A percentile compares a stretch with the other conserved stretches of the same genome.
Evolutionary conservation across 2,329 filamentous ascomycete genomes (phyloP).

Genomic region (Colletotrichum melonis): DNA sequence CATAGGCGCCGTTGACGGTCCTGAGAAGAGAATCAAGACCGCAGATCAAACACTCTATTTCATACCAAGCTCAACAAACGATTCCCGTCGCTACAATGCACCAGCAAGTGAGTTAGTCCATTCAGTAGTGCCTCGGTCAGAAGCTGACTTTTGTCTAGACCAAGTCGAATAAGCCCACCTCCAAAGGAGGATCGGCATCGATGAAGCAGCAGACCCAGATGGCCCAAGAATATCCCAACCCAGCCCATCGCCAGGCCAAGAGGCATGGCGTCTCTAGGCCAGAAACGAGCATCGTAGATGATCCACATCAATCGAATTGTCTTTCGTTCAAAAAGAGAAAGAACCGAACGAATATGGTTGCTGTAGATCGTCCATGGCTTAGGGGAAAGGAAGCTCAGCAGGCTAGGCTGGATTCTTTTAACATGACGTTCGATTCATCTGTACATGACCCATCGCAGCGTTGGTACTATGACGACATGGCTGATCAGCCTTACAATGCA

Average conservation of each 20-base stretch:
- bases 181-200: neutral
- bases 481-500: neutral
- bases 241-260: too few species aligned
- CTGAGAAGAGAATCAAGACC: neutral
- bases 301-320: neutral
- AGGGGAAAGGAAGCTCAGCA: neutral
- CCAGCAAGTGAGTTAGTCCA: neutral
- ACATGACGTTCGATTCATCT: neutral
- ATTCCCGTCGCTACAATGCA: neutral
- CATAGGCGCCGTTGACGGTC: neutral
- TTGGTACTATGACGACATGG: neutral
- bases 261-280: too few species aligned
- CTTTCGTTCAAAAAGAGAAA: neutral
- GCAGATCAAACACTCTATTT: neutral
- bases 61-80: neutral
- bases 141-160: neutral
- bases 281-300: neutral
- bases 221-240: too few species aligned
- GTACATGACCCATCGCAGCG: neutral
- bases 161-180: neutral
- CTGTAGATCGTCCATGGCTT: neutral
- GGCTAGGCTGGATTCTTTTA: neutral
- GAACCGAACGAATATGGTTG: neutral
- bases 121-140: rapidly evolving
- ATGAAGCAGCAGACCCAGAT: neutral